Conservation (phyloP, 73 alveolate genomes). For the Paramecium bursaria region DNA sequence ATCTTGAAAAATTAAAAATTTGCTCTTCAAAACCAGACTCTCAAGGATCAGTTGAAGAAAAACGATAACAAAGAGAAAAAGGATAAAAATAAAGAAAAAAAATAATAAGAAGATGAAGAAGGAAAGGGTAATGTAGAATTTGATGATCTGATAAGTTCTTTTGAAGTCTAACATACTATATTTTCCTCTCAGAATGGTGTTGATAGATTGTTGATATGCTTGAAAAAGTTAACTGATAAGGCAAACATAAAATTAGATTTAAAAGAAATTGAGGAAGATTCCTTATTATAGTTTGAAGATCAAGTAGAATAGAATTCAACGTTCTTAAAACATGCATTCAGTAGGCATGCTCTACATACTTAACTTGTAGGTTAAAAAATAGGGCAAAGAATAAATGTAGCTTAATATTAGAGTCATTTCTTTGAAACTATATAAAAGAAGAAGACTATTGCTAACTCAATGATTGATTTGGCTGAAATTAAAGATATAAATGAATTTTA, state of each 20-base stretch:
- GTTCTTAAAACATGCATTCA: slow-evolving; percentile 22
- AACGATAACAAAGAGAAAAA: too few species aligned
- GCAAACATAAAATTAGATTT: background rate
- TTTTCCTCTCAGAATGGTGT: slow-evolving; percentile 52
- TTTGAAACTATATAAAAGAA: slow-evolving; percentile 23
- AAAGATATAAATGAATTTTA: slow-evolving; percentile 1
- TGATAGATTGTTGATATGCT: slow-evolving; percentile 20
- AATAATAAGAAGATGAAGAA: background rate
- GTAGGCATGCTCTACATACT: slow-evolving; percentile 20
- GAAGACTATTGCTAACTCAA: slow-evolving; percentile 25
- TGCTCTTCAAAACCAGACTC: too few species aligned
- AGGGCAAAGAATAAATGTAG: background rate
- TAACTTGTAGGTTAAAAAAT: slow-evolving; percentile 9
- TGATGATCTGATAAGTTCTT: slow-evolving; percentile 41
- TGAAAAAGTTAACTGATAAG: background rate
- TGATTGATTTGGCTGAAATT: background rate
- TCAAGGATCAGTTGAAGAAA: too few species aligned
- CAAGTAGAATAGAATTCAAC: background rate
- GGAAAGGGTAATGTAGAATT: background rate
- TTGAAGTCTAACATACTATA: slow-evolving; percentile 56
- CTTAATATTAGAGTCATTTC: background rate
- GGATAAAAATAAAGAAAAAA: background rate
- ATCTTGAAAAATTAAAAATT: too few species aligned
- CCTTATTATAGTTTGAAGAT: background rate
- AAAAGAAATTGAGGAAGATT: background rate